A percentile compares a stretch with the other conserved stretches of the same genome.
phyloP scores from a whole-genome alignment of 1,284 basidiomycete genomes.

The Tilletia caries region DNA sequence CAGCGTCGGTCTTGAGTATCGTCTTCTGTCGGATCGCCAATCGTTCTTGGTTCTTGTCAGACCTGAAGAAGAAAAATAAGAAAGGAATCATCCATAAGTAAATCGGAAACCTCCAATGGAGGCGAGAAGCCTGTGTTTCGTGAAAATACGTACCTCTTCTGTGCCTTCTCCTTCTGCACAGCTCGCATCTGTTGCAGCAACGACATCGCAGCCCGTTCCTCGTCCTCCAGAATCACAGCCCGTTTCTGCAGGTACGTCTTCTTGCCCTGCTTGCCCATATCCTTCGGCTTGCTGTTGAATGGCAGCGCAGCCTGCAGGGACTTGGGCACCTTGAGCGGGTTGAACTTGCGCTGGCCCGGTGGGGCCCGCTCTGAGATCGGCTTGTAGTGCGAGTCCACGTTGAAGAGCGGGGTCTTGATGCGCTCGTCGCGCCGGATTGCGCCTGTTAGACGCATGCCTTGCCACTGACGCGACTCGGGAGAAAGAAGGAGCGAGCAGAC shows the following conservation, averaged over 20 bases:
- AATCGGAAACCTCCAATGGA: neutral
- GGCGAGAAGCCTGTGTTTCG: neutral
- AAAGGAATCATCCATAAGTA: neutral
- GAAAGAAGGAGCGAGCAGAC: constrained; percentile 75
- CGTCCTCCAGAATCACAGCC: constrained; percentile 88
- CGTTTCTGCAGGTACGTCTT: constrained; percentile 60
- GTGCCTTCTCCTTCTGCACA: constrained; percentile 75
- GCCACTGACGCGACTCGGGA: constrained; percentile 43
- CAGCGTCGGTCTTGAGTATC: constrained; percentile 28
- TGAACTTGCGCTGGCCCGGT: constrained; percentile 71
- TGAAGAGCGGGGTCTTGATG: constrained; percentile 71
- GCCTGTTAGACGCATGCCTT: constrained; percentile 91
- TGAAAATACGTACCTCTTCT: constrained; percentile 2
- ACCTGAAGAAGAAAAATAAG: neutral
- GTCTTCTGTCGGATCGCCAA: constrained; percentile 27
- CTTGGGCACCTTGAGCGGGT: constrained; percentile 80
- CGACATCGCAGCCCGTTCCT: constrained; percentile 88
- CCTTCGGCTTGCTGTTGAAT: constrained; percentile 85
- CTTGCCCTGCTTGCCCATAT: constrained; percentile 69
- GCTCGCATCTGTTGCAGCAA: constrained; percentile 91
- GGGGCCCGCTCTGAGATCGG: constrained; percentile 64
- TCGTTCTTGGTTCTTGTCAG: constrained; percentile 30
- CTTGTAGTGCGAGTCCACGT: constrained; percentile 85
- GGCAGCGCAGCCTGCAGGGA: constrained; percentile 85
- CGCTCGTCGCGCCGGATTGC: constrained; percentile 80